Evolutionary conservation across 495 filamentous ascomycete genomes (phyloP), one percentile per base, ranked within the genome.

Genomic region (Penicillium subrubescens): DNA sequence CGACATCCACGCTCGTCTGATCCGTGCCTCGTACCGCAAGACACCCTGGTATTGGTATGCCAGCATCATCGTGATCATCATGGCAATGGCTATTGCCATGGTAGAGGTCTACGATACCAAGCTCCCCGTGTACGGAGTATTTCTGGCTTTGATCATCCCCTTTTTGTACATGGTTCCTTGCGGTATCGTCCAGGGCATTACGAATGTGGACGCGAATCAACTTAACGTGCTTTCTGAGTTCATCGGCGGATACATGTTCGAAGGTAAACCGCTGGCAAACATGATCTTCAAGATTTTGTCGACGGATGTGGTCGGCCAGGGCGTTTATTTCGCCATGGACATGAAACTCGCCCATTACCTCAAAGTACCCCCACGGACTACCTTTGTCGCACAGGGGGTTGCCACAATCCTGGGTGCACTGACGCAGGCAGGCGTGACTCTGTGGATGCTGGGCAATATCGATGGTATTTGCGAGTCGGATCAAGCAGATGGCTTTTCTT

Each of bases 111-210:
- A 93, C 71, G 88, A 90, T 0, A 85, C 93, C 46, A 86, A 93
- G 71, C 82, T 94, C 3, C 92, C 92, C 0, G 92, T 92, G 83
- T 94, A 93, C 67, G 92, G 92, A 5, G 77, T 95, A 8, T 81
- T 95, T 6, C 80, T 95, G 7, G 90, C 90, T 3, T 79, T 95
- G 11, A 82, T 81, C 39, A 92, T 94, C 50, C 90, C 90, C 53
- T 84, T 85, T 8, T 69, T 92, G 8, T 85, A 93, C 50, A 94
- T 94, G 78, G 87, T 94, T 50, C 92, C 92, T 25, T 92, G 92
- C 69, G 92, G 92, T 58, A 94, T 94, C 52, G 87, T 94, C 56
- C 92, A 92, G 85, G 92, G 91, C 3, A 92, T 94, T 64, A 93
- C 92, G 21, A 94, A 95, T 72, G 91, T 93, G 58, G 89, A 93